A percentile compares a stretch with the other conserved stretches of the same genome.
Evolutionary conservation across 2,329 filamentous ascomycete genomes (phyloP).

Genomic region (Trichoderma arundinaceum): DNA sequence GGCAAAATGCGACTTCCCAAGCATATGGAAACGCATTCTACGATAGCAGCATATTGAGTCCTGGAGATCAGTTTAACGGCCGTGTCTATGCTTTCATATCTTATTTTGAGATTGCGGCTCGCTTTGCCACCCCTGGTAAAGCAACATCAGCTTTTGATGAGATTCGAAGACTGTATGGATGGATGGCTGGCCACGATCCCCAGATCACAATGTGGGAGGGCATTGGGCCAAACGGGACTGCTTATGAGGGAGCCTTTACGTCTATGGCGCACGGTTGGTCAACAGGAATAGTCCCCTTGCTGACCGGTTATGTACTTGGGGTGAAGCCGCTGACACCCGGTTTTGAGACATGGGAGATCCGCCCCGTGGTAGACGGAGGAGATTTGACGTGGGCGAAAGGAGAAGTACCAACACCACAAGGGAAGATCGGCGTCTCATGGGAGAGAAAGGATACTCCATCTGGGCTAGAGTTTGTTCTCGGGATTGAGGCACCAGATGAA

Average conservation of each 20-base stretch:
- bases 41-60: slow-evolving; percentile 49
- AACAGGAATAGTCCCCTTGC: slow-evolving; percentile 55
- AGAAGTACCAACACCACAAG: slow-evolving; percentile 49
- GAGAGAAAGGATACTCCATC: not conserved
- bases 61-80: slow-evolving; percentile 45
- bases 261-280: slow-evolving; percentile 59
- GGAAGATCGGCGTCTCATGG: slow-evolving; percentile 33
- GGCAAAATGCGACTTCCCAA: slow-evolving; percentile 44
- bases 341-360: slow-evolving; percentile 50
- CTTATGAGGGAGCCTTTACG: slow-evolving; percentile 55
- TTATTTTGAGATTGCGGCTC: slow-evolving; percentile 59
- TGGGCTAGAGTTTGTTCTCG: not conserved
- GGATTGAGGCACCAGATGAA: not conserved
- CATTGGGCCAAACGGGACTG: slow-evolving; percentile 49
- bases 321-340: slow-evolving; percentile 52
- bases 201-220: slow-evolving; percentile 58
- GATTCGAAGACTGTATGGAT: slow-evolving; percentile 54
- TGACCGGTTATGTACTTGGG: slow-evolving; percentile 55
- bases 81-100: slow-evolving; percentile 59
- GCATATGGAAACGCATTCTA: slow-evolving; percentile 60
- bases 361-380: slow-evolving; percentile 42
- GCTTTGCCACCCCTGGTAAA: slow-evolving; percentile 46
- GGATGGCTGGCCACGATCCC: slow-evolving; percentile 56
- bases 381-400: slow-evolving; percentile 52
- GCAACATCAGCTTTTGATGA: slow-evolving; percentile 51